Evolutionary conservation across 2,329 filamentous ascomycete genomes (phyloP).

Genomic region (Drechslerella stenobrocha): DNA sequence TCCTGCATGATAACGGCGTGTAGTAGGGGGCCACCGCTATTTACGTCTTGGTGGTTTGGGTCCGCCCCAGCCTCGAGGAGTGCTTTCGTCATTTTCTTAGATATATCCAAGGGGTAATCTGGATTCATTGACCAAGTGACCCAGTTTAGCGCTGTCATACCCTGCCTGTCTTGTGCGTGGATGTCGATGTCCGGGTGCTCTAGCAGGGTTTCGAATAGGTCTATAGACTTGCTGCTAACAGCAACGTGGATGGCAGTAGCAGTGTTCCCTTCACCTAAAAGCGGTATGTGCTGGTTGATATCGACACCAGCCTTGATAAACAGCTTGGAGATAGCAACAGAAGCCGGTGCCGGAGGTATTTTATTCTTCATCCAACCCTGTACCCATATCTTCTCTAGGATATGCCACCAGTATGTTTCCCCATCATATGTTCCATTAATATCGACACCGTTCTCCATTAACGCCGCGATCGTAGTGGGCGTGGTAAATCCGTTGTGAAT

Average conservation of each 20-base stretch:
- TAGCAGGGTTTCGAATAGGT: constrained; percentile 24
- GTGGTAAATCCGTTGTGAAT: background rate
- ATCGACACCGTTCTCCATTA: constrained; percentile 16
- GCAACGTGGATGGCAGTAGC: constrained; percentile 21
- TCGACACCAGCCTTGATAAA: constrained; percentile 31
- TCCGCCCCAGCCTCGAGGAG: constrained; percentile 43
- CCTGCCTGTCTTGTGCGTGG: constrained; percentile 19
- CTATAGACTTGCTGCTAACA: constrained; percentile 21
- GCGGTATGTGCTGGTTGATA: constrained; percentile 23
- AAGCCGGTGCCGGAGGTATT: constrained; percentile 18
- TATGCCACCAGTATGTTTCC: constrained; percentile 4
- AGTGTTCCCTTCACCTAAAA: constrained; percentile 7
- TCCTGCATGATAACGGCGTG: constrained; percentile 46
- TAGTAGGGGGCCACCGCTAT: constrained; percentile 35
- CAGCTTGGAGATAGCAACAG: constrained; percentile 16
- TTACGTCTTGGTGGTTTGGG: constrained; percentile 43
- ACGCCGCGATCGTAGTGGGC: background rate
- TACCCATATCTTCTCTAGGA: constrained; percentile 3
- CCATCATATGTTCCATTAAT: constrained; percentile 2
- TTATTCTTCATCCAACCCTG: constrained; percentile 17
- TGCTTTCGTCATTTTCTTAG: constrained; percentile 26
- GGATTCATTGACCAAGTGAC: constrained; percentile 22
- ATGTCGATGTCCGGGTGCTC: constrained; percentile 23
- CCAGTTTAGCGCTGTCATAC: constrained; percentile 36
- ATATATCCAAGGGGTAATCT: constrained; percentile 26